Percentiles rank a stretch among this genome's conserved stretches.
These are phyloP conservation scores for Mucor racemosus DNA, from an alignment of 371 early-diverging fungal genomes.

Conservation along the genomic window DNA sequence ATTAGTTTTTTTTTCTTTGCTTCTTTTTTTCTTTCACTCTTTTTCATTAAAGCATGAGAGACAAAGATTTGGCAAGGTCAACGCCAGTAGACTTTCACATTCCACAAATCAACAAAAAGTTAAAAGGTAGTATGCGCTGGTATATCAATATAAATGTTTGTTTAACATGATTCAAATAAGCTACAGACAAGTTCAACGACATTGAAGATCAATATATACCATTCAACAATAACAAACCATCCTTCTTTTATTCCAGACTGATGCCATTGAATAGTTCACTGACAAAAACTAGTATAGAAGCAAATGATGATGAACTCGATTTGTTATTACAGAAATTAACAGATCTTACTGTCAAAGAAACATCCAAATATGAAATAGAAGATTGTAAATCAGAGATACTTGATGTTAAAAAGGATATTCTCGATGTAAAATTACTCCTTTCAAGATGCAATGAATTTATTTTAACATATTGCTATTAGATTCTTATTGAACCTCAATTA, in stretches of 20 bases:
- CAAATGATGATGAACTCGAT: background rate
- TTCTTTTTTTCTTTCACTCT: background rate
- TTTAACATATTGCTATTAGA: slow-evolving; percentile 3
- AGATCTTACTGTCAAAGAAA: background rate
- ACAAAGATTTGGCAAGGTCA: slow-evolving; percentile 1
- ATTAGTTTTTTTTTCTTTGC: background rate
- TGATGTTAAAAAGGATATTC: background rate
- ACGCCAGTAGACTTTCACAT: slow-evolving; percentile 10
- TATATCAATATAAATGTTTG: background rate
- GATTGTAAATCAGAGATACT: background rate
- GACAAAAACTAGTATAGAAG: background rate
- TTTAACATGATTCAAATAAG: background rate
- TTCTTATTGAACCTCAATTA: background rate
- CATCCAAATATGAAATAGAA: background rate
- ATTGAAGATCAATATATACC: background rate
- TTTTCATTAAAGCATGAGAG: slow-evolving; percentile 1
- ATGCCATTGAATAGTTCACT: background rate
- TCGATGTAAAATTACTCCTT: background rate
- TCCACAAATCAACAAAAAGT: slow-evolving; percentile 10
- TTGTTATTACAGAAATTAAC: background rate
- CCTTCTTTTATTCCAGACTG: background rate
- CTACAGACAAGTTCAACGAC: background rate
- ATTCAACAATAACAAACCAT: background rate
- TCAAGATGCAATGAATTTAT: background rate
- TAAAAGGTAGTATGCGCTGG: background rate